Conservation (phyloP, 1,139 yeast species). For the Hansenula anomala region DNA sequence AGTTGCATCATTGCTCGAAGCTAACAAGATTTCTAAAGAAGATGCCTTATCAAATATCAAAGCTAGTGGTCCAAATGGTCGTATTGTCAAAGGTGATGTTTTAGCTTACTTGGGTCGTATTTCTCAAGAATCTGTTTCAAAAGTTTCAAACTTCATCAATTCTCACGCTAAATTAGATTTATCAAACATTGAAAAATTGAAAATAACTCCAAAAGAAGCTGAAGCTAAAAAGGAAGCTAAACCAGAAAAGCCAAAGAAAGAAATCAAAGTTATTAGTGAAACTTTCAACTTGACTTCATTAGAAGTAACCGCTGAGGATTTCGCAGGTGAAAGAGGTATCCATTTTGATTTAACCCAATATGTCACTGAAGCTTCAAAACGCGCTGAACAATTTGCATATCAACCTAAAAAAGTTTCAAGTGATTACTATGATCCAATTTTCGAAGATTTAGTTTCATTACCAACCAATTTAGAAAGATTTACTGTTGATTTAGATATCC, state of each 20-base stretch:
- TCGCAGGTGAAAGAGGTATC: background rate
- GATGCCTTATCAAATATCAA: constrained; percentile 69
- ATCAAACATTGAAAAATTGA: constrained; percentile 54
- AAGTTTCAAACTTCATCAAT: constrained; percentile 53
- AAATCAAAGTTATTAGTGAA: constrained; percentile 25
- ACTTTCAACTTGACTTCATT: constrained; percentile 23
- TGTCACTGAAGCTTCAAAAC: constrained; percentile 33
- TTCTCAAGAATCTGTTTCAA: constrained; percentile 44
- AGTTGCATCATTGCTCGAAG: constrained; percentile 61
- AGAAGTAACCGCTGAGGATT: constrained; percentile 9
- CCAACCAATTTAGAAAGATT: constrained; percentile 57
- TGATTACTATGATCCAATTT: constrained; percentile 52
- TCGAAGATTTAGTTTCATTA: constrained; percentile 61
- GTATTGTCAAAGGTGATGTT: constrained; percentile 86
- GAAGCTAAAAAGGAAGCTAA: constrained; percentile 19
- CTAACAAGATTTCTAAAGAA: constrained; percentile 55
- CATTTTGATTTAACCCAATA: constrained; percentile 11
- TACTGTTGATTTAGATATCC: constrained; percentile 22
- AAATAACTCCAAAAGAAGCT: constrained; percentile 33
- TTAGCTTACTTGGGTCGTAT: constrained; percentile 78
- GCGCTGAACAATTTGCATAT: constrained; percentile 38
- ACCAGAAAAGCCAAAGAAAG: constrained; percentile 24
- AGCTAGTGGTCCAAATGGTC: constrained; percentile 88
- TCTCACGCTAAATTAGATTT: constrained; percentile 68
- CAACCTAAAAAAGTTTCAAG: constrained; percentile 37